Conservation (phyloP, 2,329 filamentous ascomycete genomes). For the Lasiodiplodia theobromae region DNA sequence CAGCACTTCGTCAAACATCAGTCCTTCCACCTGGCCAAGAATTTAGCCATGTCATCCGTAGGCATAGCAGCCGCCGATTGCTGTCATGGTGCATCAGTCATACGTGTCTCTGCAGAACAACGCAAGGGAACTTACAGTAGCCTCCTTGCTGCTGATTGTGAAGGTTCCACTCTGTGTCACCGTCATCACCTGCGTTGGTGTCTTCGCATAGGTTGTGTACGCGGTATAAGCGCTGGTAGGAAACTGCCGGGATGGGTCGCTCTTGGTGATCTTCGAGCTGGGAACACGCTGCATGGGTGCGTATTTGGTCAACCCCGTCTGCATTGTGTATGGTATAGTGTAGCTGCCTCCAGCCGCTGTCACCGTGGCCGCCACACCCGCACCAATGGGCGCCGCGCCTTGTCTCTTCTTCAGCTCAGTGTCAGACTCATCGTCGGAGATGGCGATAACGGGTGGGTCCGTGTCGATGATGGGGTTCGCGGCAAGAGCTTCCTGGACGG, state of each 20-base stretch:
- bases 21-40: slow-evolving; percentile 66
- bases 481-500: slow-evolving; percentile 49
- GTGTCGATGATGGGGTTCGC: slow-evolving; percentile 10
- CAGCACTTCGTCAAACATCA: slow-evolving; percentile 39
- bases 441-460: not conserved
- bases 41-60: slow-evolving; percentile 63
- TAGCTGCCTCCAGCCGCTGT: slow-evolving; percentile 41
- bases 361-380: slow-evolving; percentile 36
- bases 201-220: slow-evolving; percentile 45
- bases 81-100: not conserved
- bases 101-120: not conserved
- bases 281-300: slow-evolving; percentile 68
- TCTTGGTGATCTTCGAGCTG: slow-evolving; percentile 64
- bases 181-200: slow-evolving; percentile 57
- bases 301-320: slow-evolving; percentile 65
- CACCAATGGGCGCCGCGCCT: slow-evolving; percentile 22
- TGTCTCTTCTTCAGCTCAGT: slow-evolving; percentile 24
- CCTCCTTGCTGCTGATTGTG: slow-evolving; percentile 60
- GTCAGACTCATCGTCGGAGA: not conserved
- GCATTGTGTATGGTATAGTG: slow-evolving; percentile 61
- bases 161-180: slow-evolving; percentile 60
- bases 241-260: slow-evolving; percentile 57
- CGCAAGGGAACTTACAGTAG: slow-evolving; percentile 56
- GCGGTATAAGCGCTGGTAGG: slow-evolving; percentile 64
- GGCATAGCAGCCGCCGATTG: slow-evolving; percentile 58